Conservation (phyloP, 305 asterid species). For the Rubia balearica region DNA sequence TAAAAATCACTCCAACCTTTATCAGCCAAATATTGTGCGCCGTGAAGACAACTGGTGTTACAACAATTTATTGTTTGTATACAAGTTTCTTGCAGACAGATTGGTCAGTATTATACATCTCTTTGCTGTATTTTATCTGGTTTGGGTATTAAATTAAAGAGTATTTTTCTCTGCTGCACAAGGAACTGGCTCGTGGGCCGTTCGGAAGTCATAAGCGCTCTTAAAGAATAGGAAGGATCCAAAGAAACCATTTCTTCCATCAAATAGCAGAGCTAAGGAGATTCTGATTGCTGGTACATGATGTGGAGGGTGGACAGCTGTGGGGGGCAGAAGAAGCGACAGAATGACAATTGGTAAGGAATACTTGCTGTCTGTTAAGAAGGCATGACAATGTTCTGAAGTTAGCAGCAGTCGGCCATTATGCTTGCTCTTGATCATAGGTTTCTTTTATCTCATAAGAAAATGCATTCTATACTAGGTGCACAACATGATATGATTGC, state of each 20-base stretch:
- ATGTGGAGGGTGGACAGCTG: slow-evolving; percentile 93
- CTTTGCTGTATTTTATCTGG: not conserved
- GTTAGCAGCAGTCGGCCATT: no score
- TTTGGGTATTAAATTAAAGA: not conserved
- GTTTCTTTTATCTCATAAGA: not conserved
- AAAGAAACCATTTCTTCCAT: slow-evolving; percentile 61
- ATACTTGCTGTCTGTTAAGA: not conserved
- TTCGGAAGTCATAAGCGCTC: slow-evolving; percentile 80
- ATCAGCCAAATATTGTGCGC: not conserved
- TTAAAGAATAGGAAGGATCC: slow-evolving; percentile 78
- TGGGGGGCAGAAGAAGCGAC: slow-evolving; percentile 81
- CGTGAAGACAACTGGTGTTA: not conserved
- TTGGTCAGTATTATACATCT: not conserved
- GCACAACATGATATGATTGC: not conserved
- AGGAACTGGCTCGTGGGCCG: slow-evolving; percentile 85
- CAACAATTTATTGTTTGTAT: no score
- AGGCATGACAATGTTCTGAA: not conserved
- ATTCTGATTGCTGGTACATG: slow-evolving; percentile 80
- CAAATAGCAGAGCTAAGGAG: slow-evolving; percentile 52
- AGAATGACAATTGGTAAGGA: slow-evolving; percentile 70
- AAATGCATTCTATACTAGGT: not conserved
- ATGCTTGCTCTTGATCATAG: no score
- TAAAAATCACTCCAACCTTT: slow-evolving; percentile 1
- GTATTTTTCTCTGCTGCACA: slow-evolving; percentile 43
- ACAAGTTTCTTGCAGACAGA: no score